A percentile compares a stretch with the other conserved stretches of the same genome.
phyloP scores from a whole-genome alignment of 192 early-diverging fungal genomes.

The Rhizoclosmatium sp. region DNA sequence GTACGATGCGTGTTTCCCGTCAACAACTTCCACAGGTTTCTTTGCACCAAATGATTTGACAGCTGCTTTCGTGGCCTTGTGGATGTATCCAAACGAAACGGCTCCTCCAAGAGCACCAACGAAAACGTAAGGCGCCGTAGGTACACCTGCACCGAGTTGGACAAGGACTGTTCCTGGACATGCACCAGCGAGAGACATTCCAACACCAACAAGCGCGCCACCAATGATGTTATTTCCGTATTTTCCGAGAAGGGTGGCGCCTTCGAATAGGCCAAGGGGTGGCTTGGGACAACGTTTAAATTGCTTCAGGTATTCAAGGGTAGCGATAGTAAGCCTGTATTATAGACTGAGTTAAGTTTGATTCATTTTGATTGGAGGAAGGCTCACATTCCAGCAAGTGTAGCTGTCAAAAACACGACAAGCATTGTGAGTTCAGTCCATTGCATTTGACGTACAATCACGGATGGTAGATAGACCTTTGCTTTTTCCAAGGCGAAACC shows the following conservation, averaged over 20 bases:
- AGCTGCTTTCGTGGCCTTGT: conserved; percentile 1
- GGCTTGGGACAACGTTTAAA: conserved; percentile 31
- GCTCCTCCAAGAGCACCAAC: conserved; percentile 33
- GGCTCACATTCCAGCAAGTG: conserved; percentile 39
- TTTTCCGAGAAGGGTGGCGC: neutral
- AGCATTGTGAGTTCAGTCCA: conserved; percentile 40
- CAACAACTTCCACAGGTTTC: neutral
- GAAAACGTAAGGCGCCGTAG: conserved; percentile 7
- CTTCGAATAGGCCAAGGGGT: neutral
- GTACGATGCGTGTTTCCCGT: conserved; percentile 2
- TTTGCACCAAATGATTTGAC: conserved; percentile 19
- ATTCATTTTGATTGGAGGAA: neutral
- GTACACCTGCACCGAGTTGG: conserved; percentile 38
- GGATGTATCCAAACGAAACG: conserved; percentile 36
- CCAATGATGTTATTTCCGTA: conserved; percentile 36
- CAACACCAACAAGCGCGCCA: conserved; percentile 38
- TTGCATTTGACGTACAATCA: conserved; percentile 45
- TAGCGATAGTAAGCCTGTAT: conserved; percentile 20
- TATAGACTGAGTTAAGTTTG: neutral
- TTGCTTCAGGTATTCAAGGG: conserved; percentile 1
- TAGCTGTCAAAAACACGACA: conserved; percentile 44
- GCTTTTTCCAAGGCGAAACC: conserved; percentile 44
- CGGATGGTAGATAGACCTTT: conserved; percentile 42
- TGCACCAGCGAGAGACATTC: conserved; percentile 42
- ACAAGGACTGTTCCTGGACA: conserved; percentile 47